Base-by-base conservation (phyloP, 2,329 filamentous ascomycete species). In the Arthrobotrys entomopaga region DNA sequence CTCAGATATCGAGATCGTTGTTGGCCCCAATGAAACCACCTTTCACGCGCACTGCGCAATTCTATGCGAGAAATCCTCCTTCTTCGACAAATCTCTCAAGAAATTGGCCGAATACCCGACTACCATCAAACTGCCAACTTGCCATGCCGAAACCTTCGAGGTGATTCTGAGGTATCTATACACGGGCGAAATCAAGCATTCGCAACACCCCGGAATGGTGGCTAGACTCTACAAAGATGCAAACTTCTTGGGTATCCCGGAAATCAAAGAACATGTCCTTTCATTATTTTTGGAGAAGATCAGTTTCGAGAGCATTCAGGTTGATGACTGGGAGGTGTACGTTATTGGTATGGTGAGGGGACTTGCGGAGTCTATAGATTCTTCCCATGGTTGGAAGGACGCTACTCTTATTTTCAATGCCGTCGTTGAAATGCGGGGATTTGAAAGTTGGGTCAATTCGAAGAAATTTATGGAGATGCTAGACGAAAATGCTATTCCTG, bases 151-250 rank as follows among this genome's bases (percentile, higher is more conserved):
- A 15, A 56, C 50, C 34, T 38, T 65, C 26, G 2, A 40, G 10
- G 8, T 4, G 4, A 50, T 65, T 34, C 6, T 65, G 5, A 54
- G 24, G 29, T 65, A 49, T 40, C 13, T 57, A 5, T 65, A 65
- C 50, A 65, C 61, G 11, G 61, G 61, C 4, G 22, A 65, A 15
- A 20, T 65, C 2, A 34, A 22, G 7, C 52, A 65, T 16, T 48
- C 34, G 6, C 24, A n/a, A 2, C 52, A 65, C 11, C 61, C 52
- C 2, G 61, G 61, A n/a, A 40, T 48, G 22, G 34, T 65, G 11
- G 61, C 61, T 26, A 54, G 61, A 16, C 50, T 65, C 2, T 57
- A 49, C 50, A 22, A 56, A 16, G 61, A 65, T 10, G 61, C 61
- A 13, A 3, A 26, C 10, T 57, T 2, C 11, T 26, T 65, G 15